These are phyloP conservation scores for Lomentospora prolificans DNA, from an alignment of 2,329 filamentous ascomycete species.

Conservation along the genomic window DNA sequence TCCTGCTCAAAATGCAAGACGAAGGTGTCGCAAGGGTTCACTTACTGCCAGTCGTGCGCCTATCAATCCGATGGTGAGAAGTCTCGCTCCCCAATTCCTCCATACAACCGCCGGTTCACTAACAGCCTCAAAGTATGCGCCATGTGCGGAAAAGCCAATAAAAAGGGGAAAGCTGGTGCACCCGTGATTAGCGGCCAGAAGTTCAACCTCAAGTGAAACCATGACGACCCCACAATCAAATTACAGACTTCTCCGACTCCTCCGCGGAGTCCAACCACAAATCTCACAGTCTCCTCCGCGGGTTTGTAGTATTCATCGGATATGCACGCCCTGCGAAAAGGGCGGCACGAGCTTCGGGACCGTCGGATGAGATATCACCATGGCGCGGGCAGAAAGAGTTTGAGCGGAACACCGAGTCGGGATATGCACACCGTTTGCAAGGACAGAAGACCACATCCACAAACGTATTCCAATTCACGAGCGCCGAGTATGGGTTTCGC, in stretches of 20 bases:
- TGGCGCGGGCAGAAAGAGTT: no score
- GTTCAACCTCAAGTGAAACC: slow-evolving; percentile 47
- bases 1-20: slow-evolving; percentile 53
- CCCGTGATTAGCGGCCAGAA: slow-evolving; percentile 51
- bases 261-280: no score
- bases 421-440: no score
- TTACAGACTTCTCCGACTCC: background rate
- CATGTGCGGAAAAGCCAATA: slow-evolving; percentile 53
- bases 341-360: no score
- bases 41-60: slow-evolving; percentile 52
- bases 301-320: no score
- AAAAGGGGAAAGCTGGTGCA: slow-evolving; percentile 36
- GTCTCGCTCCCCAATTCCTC: background rate
- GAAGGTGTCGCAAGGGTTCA: slow-evolving; percentile 51
- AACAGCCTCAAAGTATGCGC: slow-evolving; percentile 39
- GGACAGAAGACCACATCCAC: no score
- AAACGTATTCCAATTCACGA: no score
- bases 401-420: no score
- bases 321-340: no score
- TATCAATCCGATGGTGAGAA: slow-evolving; percentile 49
- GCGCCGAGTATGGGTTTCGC: background rate
- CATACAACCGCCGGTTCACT: background rate
- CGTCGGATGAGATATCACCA: no score
- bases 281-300: background rate
- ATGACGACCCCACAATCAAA: background rate